These are phyloP conservation scores for Puccinia coronata DNA, from an alignment of 1,284 basidiomycete species.

Conservation along the genomic window DNA sequence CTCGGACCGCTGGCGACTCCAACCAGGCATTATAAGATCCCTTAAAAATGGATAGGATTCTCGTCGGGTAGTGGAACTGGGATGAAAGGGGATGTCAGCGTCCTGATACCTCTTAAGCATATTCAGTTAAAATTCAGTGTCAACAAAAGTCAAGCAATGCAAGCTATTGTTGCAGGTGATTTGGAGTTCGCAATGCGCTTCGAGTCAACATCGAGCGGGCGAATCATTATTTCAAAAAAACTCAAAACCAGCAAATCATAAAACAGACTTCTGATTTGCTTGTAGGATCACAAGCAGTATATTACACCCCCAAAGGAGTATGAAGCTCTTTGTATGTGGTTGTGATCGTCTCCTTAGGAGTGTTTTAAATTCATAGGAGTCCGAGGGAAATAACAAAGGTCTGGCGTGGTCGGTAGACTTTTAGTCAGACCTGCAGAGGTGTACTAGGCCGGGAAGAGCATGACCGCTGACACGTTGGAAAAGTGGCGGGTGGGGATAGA, in stretches of 20 bases:
- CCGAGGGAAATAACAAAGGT: not conserved
- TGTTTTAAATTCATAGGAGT: not conserved
- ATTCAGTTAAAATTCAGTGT: no score
- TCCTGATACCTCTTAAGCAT: not conserved
- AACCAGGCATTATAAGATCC: slow-evolving; percentile 24
- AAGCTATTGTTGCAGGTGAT: not conserved
- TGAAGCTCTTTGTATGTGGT: not conserved
- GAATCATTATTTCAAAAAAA: not conserved
- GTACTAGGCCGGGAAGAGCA: not conserved
- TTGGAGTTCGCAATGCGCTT: not conserved
- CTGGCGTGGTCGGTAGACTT: not conserved
- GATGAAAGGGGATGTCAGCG: not conserved
- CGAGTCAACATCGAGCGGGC: not conserved
- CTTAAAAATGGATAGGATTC: not conserved
- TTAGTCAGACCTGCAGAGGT: not conserved
- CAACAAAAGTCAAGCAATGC: no score
- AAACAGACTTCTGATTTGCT: not conserved
- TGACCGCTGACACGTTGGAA: not conserved
- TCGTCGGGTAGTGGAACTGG: not conserved
- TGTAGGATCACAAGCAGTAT: not conserved
- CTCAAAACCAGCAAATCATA: not conserved
- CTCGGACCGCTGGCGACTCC: slow-evolving; percentile 6
- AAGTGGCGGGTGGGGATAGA: not conserved
- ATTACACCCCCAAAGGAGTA: not conserved
- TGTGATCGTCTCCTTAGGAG: not conserved